A percentile compares a stretch with the other conserved stretches of the same genome.
Evolutionary conservation across 75 land plant species (phyloP).

Genomic region (Larix kaempferi): DNA sequence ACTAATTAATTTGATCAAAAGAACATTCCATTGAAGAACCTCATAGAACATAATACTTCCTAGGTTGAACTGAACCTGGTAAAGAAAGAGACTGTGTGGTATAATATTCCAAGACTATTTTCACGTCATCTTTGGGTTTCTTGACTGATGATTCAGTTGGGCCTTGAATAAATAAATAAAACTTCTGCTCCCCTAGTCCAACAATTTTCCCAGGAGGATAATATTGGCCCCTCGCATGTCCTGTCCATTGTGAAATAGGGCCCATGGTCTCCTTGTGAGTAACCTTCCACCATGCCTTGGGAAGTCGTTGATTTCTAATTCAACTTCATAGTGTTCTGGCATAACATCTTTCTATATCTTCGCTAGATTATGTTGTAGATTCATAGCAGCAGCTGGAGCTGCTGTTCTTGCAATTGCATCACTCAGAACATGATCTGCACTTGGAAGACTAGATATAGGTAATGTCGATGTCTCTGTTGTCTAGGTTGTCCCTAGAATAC

Average conservation of each 20-base stretch:
- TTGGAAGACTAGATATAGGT: not conserved
- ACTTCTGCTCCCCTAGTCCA: constrained; percentile 85
- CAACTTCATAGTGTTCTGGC: constrained; percentile 93
- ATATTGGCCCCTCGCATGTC: constrained; percentile 88
- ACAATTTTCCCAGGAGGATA: constrained; percentile 75
- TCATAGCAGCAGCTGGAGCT: constrained; percentile 77
- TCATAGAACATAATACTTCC: constrained; percentile 83
- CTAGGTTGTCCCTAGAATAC: not conserved
- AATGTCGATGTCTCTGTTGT: not conserved
- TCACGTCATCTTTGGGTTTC: constrained; percentile 81
- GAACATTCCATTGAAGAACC: not conserved
- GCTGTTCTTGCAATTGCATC: constrained; percentile 65
- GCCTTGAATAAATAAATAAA: constrained; percentile 93
- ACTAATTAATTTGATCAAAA: no score
- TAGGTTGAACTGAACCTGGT: constrained; percentile 81
- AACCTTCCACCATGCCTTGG: constrained; percentile 97
- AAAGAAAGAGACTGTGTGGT: constrained; percentile 58
- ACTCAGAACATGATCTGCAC: not conserved
- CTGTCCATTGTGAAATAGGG: constrained; percentile 92
- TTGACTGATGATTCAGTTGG: constrained; percentile 87
- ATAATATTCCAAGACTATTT: constrained; percentile 81
- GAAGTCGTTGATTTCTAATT: constrained; percentile 94
- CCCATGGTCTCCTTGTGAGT: constrained; percentile 95
- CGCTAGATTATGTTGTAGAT: constrained; percentile 80
- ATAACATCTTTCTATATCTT: constrained; percentile 79